A percentile compares a stretch with the other conserved stretches of the same genome.
These are phyloP conservation scores for Plectosphaerella sp. DNA, from an alignment of 2,329 filamentous ascomycete genomes.

Conservation along the genomic window DNA sequence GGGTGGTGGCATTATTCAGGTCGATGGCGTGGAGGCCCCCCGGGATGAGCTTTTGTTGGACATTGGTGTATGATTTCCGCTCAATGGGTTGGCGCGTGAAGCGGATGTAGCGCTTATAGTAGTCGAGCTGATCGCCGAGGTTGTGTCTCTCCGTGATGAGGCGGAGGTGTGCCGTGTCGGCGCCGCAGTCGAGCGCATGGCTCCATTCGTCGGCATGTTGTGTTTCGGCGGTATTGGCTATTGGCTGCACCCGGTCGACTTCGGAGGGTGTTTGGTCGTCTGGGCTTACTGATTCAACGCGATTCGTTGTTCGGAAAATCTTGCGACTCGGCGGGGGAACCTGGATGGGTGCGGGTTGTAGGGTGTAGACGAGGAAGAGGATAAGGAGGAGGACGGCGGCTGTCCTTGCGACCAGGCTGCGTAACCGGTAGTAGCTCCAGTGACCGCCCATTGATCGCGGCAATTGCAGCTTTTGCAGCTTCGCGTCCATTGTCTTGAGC, in stretches of 20 bases:
- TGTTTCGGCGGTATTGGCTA: neutral
- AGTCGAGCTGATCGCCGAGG: constrained; percentile 47
- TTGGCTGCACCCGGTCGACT: neutral
- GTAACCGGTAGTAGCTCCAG: constrained; percentile 33
- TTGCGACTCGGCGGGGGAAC: constrained; percentile 27
- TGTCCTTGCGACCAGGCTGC: constrained; percentile 41
- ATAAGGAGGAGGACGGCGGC: constrained; percentile 38
- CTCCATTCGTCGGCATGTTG: constrained; percentile 11
- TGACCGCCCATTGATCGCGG: no score
- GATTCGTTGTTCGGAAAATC: constrained; percentile 2
- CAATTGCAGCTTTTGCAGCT: no score
- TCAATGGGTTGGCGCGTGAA: constrained; percentile 44
- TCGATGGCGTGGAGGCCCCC: constrained; percentile 43
- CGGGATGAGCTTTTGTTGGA: constrained; percentile 43
- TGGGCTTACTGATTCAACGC: constrained; percentile 8
- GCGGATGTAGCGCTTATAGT: constrained; percentile 51
- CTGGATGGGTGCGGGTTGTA: constrained; percentile 35
- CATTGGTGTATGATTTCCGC: constrained; percentile 46
- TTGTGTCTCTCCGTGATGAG: constrained; percentile 40
- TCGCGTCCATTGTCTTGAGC: no score
- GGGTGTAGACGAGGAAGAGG: constrained; percentile 34
- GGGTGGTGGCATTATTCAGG: constrained; percentile 33
- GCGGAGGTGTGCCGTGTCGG: constrained; percentile 41
- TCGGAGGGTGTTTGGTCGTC: constrained; percentile 26
- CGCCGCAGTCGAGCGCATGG: constrained; percentile 42